Percentiles rank a stretch among this genome's conserved stretches.
phyloP scores from a whole-genome alignment of 148 eudicot genomes.

The Silene conica region DNA sequence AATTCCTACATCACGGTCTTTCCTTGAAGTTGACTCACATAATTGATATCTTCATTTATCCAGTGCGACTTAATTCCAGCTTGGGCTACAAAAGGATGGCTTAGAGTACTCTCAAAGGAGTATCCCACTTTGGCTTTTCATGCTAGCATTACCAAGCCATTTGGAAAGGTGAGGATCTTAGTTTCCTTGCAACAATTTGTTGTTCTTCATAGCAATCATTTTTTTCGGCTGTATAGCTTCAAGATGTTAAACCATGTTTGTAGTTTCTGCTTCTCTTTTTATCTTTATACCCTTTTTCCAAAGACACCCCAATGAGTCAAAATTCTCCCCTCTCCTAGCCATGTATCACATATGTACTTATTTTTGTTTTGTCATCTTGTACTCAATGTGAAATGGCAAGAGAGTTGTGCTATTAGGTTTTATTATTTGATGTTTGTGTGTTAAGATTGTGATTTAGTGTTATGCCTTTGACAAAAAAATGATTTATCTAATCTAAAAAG shows the following conservation, averaged over 20 bases:
- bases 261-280: not conserved
- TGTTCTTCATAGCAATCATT: not conserved
- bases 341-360: no score
- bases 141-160: constrained; percentile 93
- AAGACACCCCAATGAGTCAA: not conserved
- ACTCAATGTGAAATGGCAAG: not conserved
- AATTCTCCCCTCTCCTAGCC: not conserved
- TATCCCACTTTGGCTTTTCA: constrained; percentile 93
- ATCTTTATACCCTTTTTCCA: not conserved
- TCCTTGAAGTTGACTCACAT: constrained; percentile 8
- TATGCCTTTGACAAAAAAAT: not conserved
- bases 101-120: constrained; percentile 73
- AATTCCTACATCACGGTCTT: not conserved
- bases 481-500: not conserved
- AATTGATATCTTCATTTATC: constrained; percentile 11
- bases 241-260: not conserved
- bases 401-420: not conserved
- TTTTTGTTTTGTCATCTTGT: no score
- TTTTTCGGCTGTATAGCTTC: not conserved
- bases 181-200: not conserved
- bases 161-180: constrained; percentile 65
- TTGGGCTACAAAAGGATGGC: constrained; percentile 99
- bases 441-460: not conserved
- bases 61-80: constrained; percentile 98
- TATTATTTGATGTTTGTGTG: not conserved